Evolutionary conservation across 495 filamentous ascomycete species (phyloP), one percentile per base, ranked within the genome.

Genomic region (Neohortaea acidophila): DNA sequence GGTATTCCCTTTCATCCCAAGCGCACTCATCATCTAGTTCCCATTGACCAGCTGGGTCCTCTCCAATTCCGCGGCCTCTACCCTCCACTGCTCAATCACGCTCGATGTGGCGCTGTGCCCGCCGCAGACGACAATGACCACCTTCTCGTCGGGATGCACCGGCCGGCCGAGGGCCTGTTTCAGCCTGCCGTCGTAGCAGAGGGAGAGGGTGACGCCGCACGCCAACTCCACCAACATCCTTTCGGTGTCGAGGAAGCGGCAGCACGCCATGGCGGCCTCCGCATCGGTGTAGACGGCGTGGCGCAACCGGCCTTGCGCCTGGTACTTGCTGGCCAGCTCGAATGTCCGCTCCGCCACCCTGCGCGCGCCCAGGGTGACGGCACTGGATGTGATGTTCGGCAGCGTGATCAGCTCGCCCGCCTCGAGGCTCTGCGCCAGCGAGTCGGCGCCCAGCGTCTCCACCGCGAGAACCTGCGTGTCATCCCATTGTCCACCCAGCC

Each of bases 41-140:
- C n/a, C n/a, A n/a, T n/a, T n/a, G n/a, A n/a, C n/a, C n/a, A n/a
- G n/a, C n/a, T n/a, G n/a, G n/a, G n/a, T n/a, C n/a, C n/a, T n/a
- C n/a, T n/a, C n/a, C n/a, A n/a, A n/a, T n/a, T n/a, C n/a, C n/a
- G n/a, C n/a, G n/a, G n/a, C n/a, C n/a, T n/a, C n/a, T n/a, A n/a
- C n/a, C 51, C 65, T 64, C 59, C 79, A 96, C 35, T 58, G 58
- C 30, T 59, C 61, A 49, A 92, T 56, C 52, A 75, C 70, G 14
- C 79, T 72, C 19, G 79, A 57, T 3, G 72, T 77, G 31, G 85
- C 70, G 57, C 80, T 80, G 30, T 68, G 75, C 7, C 87, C 87
- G 0, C 87, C 87, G 54, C 87, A 96, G 17, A 94, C 72, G 18
- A 93, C 64, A 37, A 96, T 64, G 4, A 94, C 84, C 20, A 96